A percentile compares a stretch with the other conserved stretches of the same genome.
phyloP scores from a whole-genome alignment of 208 protist species.

The Trypanosoma conorhini region DNA sequence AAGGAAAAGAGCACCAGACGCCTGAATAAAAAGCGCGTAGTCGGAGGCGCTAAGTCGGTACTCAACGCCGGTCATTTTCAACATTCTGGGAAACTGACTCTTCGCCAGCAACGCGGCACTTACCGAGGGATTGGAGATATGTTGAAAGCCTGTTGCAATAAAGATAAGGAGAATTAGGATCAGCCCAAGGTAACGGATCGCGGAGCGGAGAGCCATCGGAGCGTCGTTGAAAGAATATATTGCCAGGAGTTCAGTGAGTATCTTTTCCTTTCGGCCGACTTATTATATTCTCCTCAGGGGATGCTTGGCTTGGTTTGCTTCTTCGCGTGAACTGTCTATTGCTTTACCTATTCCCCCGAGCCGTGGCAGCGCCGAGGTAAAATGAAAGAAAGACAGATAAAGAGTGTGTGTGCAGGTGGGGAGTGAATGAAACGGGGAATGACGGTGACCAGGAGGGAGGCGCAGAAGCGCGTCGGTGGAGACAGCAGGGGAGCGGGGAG shows the following conservation, averaged over 20 bases:
- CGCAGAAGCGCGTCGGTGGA: background rate
- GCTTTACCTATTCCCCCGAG: background rate
- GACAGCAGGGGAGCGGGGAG: background rate
- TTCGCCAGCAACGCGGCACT: constrained; percentile 52
- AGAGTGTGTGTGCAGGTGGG: background rate
- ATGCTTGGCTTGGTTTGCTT: background rate
- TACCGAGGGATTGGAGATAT: constrained; percentile 45
- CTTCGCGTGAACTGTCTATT: background rate
- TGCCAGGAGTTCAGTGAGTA: too few species aligned
- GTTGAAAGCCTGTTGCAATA: constrained; percentile 54
- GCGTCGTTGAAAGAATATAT: background rate
- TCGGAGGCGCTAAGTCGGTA: constrained; percentile 30
- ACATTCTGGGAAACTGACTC: constrained; percentile 66
- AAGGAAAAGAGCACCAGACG: constrained; percentile 57
- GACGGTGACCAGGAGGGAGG: background rate
- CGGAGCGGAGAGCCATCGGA: constrained; percentile 34
- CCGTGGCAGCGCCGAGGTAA: background rate
- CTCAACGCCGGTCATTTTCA: constrained; percentile 27
- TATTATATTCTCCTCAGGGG: background rate
- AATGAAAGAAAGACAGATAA: background rate
- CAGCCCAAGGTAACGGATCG: constrained; percentile 68
- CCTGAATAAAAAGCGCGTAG: constrained; percentile 58
- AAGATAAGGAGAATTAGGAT: constrained; percentile 54
- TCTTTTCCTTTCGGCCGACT: background rate
- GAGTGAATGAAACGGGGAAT: background rate